Evolutionary conservation across 495 filamentous ascomycete genomes (phyloP), one percentile per base, ranked within the genome.

Genomic region (Tuber aestivum): DNA sequence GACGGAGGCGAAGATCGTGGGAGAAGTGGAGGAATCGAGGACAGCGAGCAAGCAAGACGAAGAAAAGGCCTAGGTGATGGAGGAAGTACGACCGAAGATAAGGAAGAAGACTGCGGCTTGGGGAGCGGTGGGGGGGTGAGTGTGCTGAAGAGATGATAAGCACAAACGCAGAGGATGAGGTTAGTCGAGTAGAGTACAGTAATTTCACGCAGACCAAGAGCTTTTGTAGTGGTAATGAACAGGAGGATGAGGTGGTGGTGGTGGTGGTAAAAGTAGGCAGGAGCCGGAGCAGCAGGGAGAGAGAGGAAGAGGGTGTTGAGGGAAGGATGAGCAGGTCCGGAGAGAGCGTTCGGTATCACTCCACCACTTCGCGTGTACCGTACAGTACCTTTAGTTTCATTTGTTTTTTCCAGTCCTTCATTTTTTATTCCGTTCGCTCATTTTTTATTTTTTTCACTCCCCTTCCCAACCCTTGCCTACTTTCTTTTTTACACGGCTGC

Each of bases 31-130:
- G 56, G 61, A 76, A 78, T 78, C 76, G 72, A 79, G 50, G 50
- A 68, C 61, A 73, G 69, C 73, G 74, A 72, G 78, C 75, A 71
- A 79, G 70, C 70, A n/a, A 76, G 61, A 79, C 56, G 70, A 72
- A 72, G 69, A 50, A 69, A 69, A 44, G 75, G 73, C 75, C 56
- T 69, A 75, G 44, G 77, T 76, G 77, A 78, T 74, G 38, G 41
- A 27, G 74, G 77, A 70, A 50, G 71, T 71, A 69, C 74, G 76
- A 48, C 71, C 61, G 78, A 74, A 80, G 68, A 79, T 80, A 79
- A 80, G 79, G 48, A 72, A 80, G 74, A 80, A 72, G 77, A 72
- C 71, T 77, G 77, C 20, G 68, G 41, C 72, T 76, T 70, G 70
- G 38, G 71, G 41, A 32, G 56, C 21, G 70, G 71, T 69, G 61